Conservation (phyloP, 441 rosid genomes). For the Bocquillonia castaneifolia region DNA sequence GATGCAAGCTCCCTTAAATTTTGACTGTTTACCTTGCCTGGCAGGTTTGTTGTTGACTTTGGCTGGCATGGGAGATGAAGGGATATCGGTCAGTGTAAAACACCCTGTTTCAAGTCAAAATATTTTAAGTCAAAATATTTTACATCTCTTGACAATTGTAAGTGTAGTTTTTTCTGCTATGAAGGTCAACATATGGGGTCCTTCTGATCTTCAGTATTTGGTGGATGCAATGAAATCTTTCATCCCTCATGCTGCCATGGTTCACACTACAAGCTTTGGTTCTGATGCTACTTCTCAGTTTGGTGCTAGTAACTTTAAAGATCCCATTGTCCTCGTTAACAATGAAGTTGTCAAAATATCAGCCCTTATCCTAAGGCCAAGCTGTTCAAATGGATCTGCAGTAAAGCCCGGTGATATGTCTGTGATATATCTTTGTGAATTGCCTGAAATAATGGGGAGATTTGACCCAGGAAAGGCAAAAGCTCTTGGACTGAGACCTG, state of each 20-base stretch:
- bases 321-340: constrained; percentile 57
- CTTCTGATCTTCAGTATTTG: constrained; percentile 78
- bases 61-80: constrained; percentile 73
- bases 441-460: constrained; percentile 75
- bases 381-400: constrained; percentile 30
- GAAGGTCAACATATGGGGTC: constrained; percentile 94
- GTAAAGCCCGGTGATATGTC: constrained; percentile 71
- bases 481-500: constrained; percentile 72
- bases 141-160: constrained; percentile 1
- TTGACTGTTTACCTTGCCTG: constrained; percentile 16
- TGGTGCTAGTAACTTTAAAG: constrained; percentile 33
- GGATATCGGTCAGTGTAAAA: constrained; percentile 54
- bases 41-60: constrained; percentile 65
- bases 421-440: constrained; percentile 75
- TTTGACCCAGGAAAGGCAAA: constrained; percentile 73
- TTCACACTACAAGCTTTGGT: constrained; percentile 79
- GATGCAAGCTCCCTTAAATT: constrained; percentile 7
- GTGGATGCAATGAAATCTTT: constrained; percentile 90
- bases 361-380: constrained; percentile 60
- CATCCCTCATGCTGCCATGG: constrained; percentile 94
- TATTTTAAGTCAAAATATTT: neutral
- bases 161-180: constrained; percentile 20
- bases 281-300: constrained; percentile 36
- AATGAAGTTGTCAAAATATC: constrained; percentile 86
- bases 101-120: neutral